Evolutionary conservation across 129 eudicot species (phyloP), one percentile per base, ranked within the genome.

Genomic region (Ambrosia artemisiifolia): DNA sequence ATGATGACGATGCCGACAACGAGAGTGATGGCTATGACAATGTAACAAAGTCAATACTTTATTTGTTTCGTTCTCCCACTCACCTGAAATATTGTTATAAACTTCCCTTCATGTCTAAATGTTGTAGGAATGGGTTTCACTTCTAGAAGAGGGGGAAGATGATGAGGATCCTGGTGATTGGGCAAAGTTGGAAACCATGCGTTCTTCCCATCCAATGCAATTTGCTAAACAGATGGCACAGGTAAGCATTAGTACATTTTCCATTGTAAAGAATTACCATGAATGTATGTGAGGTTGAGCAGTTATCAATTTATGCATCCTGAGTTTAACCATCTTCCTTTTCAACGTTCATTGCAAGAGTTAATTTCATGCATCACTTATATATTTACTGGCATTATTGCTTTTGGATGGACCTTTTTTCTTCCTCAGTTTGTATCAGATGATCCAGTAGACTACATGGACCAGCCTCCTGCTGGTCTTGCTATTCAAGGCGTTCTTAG

Each of bases 111-210:
- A 67, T 49, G 49, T 48, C 76, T 46, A 75, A 17, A 57, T 74
- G 65, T 48, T 81, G 69, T 83, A 94, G 96, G 95, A 88, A 14
- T 94, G 95, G 98, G 91, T 85, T 72, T 60, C 83, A 55, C 81
- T 82, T 69, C 73, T 84, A 80, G 96, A 87, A 60, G 86, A 78
- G 30, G 93, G 78, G 43, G 98, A 89, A 30, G 96, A 83, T 48
- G 75, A 69, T 51, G 99, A 75, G 71, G 98, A 90, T 77, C 83
- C 88, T 66, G 96, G 97, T 30, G 98, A 94, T 76, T 90, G 98
- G 98, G 98, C 96, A 24, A 87, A 94, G 76, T 77, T 94, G 83
- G 98, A 94, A 53, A 94, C 97, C 19, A 94, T 94, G 98, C 89
- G 97, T 50, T 84, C 96, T 75, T 87, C 92, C 43, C 98, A 94